Evolutionary conservation across 257 asterid species (phyloP), one percentile per base, ranked within the genome.

Genomic region (Solanum chiquidenum): DNA sequence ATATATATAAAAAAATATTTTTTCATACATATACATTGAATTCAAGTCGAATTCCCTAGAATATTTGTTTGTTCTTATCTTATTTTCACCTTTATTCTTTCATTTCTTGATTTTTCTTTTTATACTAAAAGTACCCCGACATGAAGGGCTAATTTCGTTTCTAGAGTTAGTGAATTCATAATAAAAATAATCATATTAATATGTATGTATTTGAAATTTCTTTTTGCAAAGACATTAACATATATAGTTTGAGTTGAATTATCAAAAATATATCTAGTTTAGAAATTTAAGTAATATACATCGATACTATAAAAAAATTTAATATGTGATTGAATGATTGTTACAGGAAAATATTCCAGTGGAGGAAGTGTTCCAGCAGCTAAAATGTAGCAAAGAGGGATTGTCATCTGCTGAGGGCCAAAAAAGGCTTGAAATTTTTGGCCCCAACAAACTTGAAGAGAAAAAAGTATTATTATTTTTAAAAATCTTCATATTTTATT

Each of bases 391-490:
- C 18, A 94, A 92, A 88, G 90, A 93, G 44, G 98, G 99, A 6
- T 87, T 96, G 89, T 79, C 98, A 9, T 58, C 92, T 3, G 92
- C 87, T 1, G 99, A 95, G 83, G 99, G 96, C 68, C 89, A 86
- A 7, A 91, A 88, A 42, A 93, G 99, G 92, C 90, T 96, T 4
- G 89, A 91, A 87, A 92, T 93, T 3, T 96, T 96, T 85, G 99
- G 98, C 14, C 90, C 91, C 62, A 96, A 96, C 87, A 95, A 96
- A 88, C 98, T 96, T 27, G 98, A 94, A 90, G 98, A 96, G 95
- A 95, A 94, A 91, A 92, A 86, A 87, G 91, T 87, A 64, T 23
- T 64, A 46, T 4, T 8, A 3, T 11, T 58, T 80, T 5, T 23
- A 23, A 35, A 60, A 12, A 33, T 42, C 12, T 38, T 74, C 62